Percentiles rank a stretch among this genome's conserved stretches.
These are phyloP conservation scores for Trapa incisa DNA, from an alignment of 345 rosid species.

Conservation along the genomic window DNA sequence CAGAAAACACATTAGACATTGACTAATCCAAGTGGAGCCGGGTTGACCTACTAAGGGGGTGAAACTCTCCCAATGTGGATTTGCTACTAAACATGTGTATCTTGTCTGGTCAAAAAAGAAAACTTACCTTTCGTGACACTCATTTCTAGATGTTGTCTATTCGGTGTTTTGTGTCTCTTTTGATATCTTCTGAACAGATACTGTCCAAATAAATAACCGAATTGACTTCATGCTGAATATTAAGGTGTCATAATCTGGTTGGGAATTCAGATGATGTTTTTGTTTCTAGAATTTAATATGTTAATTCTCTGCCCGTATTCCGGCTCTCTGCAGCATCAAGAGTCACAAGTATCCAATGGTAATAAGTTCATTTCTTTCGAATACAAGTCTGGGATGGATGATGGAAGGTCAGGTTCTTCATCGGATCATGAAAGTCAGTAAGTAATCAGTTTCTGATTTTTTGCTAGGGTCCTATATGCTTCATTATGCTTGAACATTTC, in stretches of 20 bases:
- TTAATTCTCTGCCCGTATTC: neutral
- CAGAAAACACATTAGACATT: too few species aligned
- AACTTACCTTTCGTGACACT: neutral
- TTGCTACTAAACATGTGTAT: neutral
- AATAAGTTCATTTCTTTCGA: conserved; percentile 86
- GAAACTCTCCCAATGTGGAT: neutral
- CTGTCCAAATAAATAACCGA: neutral
- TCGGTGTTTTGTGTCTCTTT: neutral
- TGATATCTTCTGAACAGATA: neutral
- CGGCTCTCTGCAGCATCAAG: conserved; percentile 68
- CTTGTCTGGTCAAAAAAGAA: neutral
- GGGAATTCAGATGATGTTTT: neutral
- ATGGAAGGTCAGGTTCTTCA: conserved; percentile 81
- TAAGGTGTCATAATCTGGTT: neutral
- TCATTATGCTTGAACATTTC: too few species aligned
- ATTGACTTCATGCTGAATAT: neutral
- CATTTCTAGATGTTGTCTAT: neutral
- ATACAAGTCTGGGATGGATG: conserved; percentile 90
- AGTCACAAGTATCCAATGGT: conserved; percentile 61
- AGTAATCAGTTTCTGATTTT: conserved; percentile 24
- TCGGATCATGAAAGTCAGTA: conserved; percentile 97
- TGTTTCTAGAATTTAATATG: neutral
- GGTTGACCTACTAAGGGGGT: too few species aligned
- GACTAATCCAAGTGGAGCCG: too few species aligned
- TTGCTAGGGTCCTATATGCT: neutral